Percentiles rank a stretch among this genome's conserved stretches.
Conservation (phyloP, 805 yeast genomes). For the Blastobotrys parvus region DNA sequence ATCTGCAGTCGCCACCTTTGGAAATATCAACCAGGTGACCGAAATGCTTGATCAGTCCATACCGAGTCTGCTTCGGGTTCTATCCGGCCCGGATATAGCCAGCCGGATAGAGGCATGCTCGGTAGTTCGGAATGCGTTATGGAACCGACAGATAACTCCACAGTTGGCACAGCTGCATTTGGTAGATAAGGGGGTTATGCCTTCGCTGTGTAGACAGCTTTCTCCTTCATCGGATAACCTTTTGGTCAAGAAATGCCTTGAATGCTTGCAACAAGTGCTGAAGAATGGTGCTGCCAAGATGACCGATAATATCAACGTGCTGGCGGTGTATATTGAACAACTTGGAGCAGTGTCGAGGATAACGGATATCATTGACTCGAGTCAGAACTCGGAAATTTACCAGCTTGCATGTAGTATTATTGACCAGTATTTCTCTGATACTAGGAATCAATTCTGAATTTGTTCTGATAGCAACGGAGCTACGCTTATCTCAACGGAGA, state of each 20-base stretch:
- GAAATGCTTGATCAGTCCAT: slow-evolving; percentile 89
- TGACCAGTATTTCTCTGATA: not conserved
- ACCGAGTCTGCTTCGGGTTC: slow-evolving; percentile 72
- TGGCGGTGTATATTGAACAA: slow-evolving; percentile 2
- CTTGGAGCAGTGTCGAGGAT: slow-evolving; percentile 2
- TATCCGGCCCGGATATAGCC: slow-evolving; percentile 78
- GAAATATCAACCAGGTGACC: slow-evolving; percentile 87
- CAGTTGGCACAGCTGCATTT: slow-evolving; percentile 77
- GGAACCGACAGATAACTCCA: slow-evolving; percentile 85
- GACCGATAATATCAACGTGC: slow-evolving; percentile 4
- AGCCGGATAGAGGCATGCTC: slow-evolving; percentile 97
- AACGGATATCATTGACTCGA: not conserved
- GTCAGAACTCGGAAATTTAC: not conserved
- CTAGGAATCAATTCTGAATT: too few relatives aligned
- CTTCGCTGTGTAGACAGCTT: slow-evolving; percentile 87
- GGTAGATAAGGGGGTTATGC: slow-evolving; percentile 89
- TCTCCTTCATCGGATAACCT: slow-evolving; percentile 80
- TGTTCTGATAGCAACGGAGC: too few relatives aligned
- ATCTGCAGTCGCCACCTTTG: slow-evolving; percentile 94
- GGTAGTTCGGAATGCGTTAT: slow-evolving; percentile 94
- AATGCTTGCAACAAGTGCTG: slow-evolving; percentile 83
- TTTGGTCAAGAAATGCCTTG: slow-evolving; percentile 86
- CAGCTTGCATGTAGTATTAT: not conserved
- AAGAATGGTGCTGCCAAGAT: slow-evolving; percentile 65
- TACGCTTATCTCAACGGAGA: too few relatives aligned